phyloP scores from a whole-genome alignment of 768 basidiomycete genomes.

The Trametes cingulata region DNA sequence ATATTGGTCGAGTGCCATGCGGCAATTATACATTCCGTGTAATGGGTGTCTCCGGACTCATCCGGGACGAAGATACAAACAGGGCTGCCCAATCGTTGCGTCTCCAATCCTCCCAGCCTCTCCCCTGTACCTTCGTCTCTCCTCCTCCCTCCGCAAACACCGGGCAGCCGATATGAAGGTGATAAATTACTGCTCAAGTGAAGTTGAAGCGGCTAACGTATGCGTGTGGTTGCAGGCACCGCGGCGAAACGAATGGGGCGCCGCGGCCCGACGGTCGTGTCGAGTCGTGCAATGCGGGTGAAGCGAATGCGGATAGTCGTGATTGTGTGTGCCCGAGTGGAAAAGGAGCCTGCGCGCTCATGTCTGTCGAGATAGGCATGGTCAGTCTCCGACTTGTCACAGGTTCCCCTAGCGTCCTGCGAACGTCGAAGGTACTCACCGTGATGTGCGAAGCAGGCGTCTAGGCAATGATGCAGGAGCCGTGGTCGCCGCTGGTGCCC shows the following conservation, averaged over 20 bases:
- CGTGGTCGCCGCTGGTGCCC: constrained; percentile 11
- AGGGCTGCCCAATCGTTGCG: constrained; percentile 1
- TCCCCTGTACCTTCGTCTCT: not conserved
- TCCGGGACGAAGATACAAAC: constrained; percentile 18
- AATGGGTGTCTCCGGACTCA: constrained; percentile 9
- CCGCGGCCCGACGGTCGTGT: constrained; percentile 3
- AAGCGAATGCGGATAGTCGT: constrained; percentile 1
- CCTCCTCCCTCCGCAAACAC: not conserved
- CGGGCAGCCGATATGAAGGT: constrained; percentile 7
- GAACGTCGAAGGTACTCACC: not conserved
- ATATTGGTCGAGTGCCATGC: not conserved
- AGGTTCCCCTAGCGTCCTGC: too few relatives aligned
- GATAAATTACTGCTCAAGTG: constrained; percentile 13
- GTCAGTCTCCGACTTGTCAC: too few relatives aligned
- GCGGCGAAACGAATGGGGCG: constrained; percentile 11
- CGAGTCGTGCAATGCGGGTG: not conserved
- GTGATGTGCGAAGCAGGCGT: not conserved
- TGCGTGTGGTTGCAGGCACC: not conserved
- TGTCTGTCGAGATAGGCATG: too few relatives aligned
- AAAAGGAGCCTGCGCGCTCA: too few relatives aligned
- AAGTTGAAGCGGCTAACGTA: not conserved
- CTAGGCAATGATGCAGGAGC: constrained; percentile 20
- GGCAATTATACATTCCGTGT: not conserved
- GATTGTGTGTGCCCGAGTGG: not conserved
- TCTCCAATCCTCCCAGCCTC: not conserved